A percentile compares a stretch with the other conserved stretches of the same genome.
Conservation (phyloP, 2,329 filamentous ascomycete species). For the Ophiostoma ips region DNA sequence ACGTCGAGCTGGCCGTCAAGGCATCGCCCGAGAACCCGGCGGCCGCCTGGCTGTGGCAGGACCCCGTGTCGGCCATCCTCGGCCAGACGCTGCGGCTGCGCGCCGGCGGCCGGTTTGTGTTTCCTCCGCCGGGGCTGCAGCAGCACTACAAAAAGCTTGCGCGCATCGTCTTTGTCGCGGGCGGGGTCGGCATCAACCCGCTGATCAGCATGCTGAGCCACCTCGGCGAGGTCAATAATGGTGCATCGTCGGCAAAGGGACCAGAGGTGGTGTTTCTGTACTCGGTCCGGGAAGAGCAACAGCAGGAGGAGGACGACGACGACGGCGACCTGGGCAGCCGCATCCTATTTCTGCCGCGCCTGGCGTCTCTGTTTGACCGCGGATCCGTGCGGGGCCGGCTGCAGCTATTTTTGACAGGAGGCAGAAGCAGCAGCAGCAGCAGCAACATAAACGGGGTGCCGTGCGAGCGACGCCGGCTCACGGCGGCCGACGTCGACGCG, state of each 20-base stretch:
- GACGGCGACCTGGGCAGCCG: not conserved
- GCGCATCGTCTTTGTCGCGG: conserved; percentile 60
- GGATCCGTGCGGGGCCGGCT: conserved; percentile 27
- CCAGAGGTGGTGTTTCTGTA: conserved; percentile 49
- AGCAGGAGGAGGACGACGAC: conserved; percentile 10
- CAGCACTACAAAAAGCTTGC: conserved; percentile 9
- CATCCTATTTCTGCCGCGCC: conserved; percentile 38
- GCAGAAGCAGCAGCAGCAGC: not conserved
- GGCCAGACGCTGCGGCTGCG: conserved; percentile 48
- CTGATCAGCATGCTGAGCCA: conserved; percentile 59
- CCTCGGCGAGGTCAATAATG: conserved; percentile 30
- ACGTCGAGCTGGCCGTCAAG: conserved; percentile 70
- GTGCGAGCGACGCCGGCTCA: conserved; percentile 28
- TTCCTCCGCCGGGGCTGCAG: conserved; percentile 43
- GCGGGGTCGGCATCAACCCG: conserved; percentile 73
- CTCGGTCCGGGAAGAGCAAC: conserved; percentile 26
- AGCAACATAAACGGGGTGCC: conserved; percentile 17
- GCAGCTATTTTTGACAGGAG: conserved; percentile 30
- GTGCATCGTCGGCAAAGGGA: not conserved
- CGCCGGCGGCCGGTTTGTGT: conserved; percentile 70
- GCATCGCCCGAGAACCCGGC: conserved; percentile 55
- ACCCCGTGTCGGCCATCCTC: conserved; percentile 33
- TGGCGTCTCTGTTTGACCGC: conserved; percentile 27
- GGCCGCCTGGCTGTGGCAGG: conserved; percentile 62
- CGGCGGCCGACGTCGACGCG: conserved; percentile 25